Percentiles rank a stretch among this genome's conserved stretches.
These are phyloP conservation scores for Metschnikowia noctiluminum DNA, from an alignment of 805 yeast species.

Conservation along the genomic window DNA sequence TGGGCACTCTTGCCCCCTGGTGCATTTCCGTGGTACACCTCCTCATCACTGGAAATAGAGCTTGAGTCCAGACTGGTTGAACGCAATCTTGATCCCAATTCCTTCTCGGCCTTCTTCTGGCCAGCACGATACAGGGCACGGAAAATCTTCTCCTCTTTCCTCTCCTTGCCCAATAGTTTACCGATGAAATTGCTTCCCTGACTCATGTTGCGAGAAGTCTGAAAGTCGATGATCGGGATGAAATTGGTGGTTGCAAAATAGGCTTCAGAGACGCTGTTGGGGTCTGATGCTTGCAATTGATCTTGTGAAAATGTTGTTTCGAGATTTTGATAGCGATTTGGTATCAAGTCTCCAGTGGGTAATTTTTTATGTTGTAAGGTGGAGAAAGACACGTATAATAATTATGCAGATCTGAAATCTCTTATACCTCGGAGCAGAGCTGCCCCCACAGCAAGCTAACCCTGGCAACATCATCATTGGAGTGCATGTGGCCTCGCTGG, in stretches of 20 bases:
- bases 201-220: slow-evolving; percentile 5
- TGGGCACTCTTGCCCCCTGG: slow-evolving; percentile 1
- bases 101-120: slow-evolving; percentile 8
- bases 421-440: slow-evolving; percentile 1
- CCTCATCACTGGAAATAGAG: slow-evolving; percentile 11
- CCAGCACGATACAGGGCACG: slow-evolving; percentile 17
- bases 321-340: background rate
- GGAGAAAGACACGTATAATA: too few species aligned
- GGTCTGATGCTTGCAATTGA: background rate
- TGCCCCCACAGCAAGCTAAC: slow-evolving; percentile 10
- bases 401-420: slow-evolving; percentile 1
- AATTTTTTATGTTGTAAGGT: too few species aligned
- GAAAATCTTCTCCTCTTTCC: slow-evolving; percentile 10
- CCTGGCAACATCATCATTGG: slow-evolving; percentile 5
- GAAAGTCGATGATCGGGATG: background rate
- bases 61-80: slow-evolving; percentile 2
- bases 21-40: slow-evolving; percentile 1
- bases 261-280: background rate
- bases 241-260: slow-evolving; percentile 5
- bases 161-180: slow-evolving; percentile 10
- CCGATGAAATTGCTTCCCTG: slow-evolving; percentile 14
- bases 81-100: slow-evolving; percentile 1
- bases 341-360: background rate
- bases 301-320: background rate
- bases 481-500: slow-evolving; percentile 8